Percentiles rank a stretch among this genome's conserved stretches.
These are phyloP conservation scores for Parathielavia hyrcaniae DNA, from an alignment of 495 filamentous ascomycete species.

Conservation along the genomic window DNA sequence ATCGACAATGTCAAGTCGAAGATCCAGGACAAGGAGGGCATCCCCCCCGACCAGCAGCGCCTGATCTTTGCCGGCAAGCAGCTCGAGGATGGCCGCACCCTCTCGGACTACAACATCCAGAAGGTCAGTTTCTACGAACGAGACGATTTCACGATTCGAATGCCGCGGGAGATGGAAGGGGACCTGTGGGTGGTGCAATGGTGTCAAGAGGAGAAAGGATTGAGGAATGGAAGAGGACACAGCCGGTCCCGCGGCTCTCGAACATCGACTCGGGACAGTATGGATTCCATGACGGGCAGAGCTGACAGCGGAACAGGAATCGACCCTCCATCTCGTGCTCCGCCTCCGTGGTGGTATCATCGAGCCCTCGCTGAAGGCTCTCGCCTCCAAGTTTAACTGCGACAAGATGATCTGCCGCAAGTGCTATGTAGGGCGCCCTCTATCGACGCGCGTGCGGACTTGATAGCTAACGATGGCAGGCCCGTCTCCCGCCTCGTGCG, in stretches of 20 bases:
- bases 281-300: background rate
- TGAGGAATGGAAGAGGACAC: background rate
- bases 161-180: constrained; percentile 9
- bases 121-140: constrained; percentile 60
- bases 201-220: constrained; percentile 6
- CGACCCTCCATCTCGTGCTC: constrained; percentile 97
- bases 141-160: constrained; percentile 6
- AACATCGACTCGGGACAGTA: background rate
- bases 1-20: constrained; percentile 98
- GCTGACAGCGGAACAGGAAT: constrained; percentile 59
- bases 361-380: constrained; percentile 96
- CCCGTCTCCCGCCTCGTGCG: constrained; percentile 93
- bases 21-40: constrained; percentile 99
- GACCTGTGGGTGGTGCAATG: background rate
- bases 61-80: constrained; percentile 99
- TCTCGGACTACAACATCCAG: constrained; percentile 99
- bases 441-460: background rate
- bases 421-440: constrained; percentile 57
- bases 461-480: constrained; percentile 43
- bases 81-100: constrained; percentile 96
- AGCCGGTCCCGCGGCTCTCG: constrained; percentile 6
- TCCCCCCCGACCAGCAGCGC: constrained; percentile 97
- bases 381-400: constrained; percentile 99
- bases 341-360: constrained; percentile 99
- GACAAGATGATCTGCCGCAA: constrained; percentile 99